Evolutionary conservation across 306 rosid genomes (phyloP), one percentile per base, ranked within the genome.

Genomic region (Lagenaria siceraria): DNA sequence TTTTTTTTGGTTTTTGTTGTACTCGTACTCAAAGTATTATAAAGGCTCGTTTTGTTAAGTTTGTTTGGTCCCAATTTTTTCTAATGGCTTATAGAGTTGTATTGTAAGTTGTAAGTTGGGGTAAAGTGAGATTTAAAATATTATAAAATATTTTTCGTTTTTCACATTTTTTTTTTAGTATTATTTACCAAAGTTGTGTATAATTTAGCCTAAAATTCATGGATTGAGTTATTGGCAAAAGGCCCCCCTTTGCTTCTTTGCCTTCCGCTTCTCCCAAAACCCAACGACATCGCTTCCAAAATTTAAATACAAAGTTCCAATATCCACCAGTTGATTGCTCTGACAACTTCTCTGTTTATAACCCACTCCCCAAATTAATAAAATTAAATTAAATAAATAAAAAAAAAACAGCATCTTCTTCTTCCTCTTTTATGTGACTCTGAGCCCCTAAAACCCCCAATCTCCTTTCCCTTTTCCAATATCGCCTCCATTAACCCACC

Each of bases 231-330:
- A 33, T 2, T 17, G 71, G 46, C 31, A 66, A 38, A 40, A 38
- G 31, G 52, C 18, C 29, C 74, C 74, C 31, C 19, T 6, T 21
- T 66, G 71, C 24, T 10, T 33, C 15, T 33, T 8, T 63, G 71
- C 71, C 74, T 66, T 38, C 13, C 17, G 17, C 4, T 51, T 25
- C 77, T 8, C 54, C 33, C 74, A 38, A 38, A 65, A 65, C 25
- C 24, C 73, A n/a, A 36, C 48, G 29, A 68, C 74, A 68, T 40
- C 17, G 8, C 74, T 68, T 69, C 75, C 75, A 69, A 69, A 69
- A 10, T 69, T 69, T 69, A 36, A 40, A 43, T 69, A 69, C 75
- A 69, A 42, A 42, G 11, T 42, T 69, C 55, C 75, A 42, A 69
- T 13, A 13, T 35, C 74, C 74, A 66, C 8, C 0, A 6, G 12